Percentiles rank a stretch among this genome's conserved stretches.
These are phyloP conservation scores for Yamadazyma nakazawae DNA, from an alignment of 805 yeast species.

Conservation along the genomic window DNA sequence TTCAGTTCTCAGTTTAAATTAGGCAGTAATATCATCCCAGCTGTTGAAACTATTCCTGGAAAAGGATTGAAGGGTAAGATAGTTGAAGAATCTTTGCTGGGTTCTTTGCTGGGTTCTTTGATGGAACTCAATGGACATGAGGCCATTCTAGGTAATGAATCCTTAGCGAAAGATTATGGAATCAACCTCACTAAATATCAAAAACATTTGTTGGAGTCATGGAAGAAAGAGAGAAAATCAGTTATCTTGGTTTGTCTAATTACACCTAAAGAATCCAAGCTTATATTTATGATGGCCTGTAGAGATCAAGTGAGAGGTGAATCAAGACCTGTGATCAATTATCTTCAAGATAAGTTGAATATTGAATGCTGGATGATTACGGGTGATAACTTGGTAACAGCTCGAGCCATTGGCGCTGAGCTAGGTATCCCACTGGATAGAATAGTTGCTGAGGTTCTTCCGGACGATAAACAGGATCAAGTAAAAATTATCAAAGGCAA, in stretches of 20 bases:
- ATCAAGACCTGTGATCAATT: slow-evolving; percentile 46
- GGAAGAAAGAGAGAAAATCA: slow-evolving; percentile 67
- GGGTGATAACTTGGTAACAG: slow-evolving; percentile 69
- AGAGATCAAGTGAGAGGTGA: slow-evolving; percentile 62
- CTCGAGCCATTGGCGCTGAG: slow-evolving; percentile 61
- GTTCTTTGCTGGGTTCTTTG: slow-evolving; percentile 24
- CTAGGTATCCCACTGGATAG: slow-evolving; percentile 49
- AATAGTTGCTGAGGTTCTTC: slow-evolving; percentile 69
- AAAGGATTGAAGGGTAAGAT: slow-evolving; percentile 53
- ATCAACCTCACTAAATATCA: slow-evolving; percentile 33
- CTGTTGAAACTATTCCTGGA: slow-evolving; percentile 55
- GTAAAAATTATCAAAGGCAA: slow-evolving; percentile 50
- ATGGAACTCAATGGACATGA: slow-evolving; percentile 26
- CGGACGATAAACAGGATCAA: slow-evolving; percentile 66
- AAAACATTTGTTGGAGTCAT: slow-evolving; percentile 34
- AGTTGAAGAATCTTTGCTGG: slow-evolving; percentile 14
- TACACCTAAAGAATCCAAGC: slow-evolving; percentile 24
- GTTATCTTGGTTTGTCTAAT: slow-evolving; percentile 53
- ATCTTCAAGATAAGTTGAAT: slow-evolving; percentile 34
- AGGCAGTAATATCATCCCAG: slow-evolving; percentile 39
- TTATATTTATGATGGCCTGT: slow-evolving; percentile 51
- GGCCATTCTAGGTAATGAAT: slow-evolving; percentile 60
- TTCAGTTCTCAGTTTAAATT: slow-evolving; percentile 19
- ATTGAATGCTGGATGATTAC: slow-evolving; percentile 73
- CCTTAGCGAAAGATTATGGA: slow-evolving; percentile 47